Evolutionary conservation across 2,329 filamentous ascomycete genomes (phyloP).

Genomic region (Aphanocladium album): DNA sequence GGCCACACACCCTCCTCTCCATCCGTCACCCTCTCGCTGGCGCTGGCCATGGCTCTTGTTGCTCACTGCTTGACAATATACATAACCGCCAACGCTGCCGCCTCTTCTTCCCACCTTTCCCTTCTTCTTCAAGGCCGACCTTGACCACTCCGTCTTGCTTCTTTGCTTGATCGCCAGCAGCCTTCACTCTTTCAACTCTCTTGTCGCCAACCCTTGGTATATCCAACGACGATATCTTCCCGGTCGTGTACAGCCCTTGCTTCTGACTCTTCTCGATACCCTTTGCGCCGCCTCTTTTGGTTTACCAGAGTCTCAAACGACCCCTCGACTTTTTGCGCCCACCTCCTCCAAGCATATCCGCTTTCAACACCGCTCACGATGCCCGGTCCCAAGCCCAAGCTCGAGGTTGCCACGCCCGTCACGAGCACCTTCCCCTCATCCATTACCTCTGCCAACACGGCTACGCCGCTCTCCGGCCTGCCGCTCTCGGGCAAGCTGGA

Average conservation of each 20-base stretch:
- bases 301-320: neutral
- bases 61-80: conserved; percentile 5
- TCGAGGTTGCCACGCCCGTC: conserved; percentile 57
- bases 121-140: conserved; percentile 12
- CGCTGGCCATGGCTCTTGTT: neutral
- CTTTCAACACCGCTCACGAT: conserved; percentile 32
- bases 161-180: neutral
- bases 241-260: neutral
- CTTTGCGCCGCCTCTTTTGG: neutral
- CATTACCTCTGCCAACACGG: conserved; percentile 55
- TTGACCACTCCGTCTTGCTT: neutral
- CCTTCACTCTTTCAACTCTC: conserved; percentile 4
- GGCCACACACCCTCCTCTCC: neutral
- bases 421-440: conserved; percentile 59
- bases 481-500: conserved; percentile 36
- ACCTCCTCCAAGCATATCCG: neutral
- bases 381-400: conserved; percentile 53
- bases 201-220: neutral
- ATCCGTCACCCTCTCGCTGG: neutral
- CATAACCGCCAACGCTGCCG: conserved; percentile 43
- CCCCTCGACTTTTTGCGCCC: neutral
- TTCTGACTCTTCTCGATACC: neutral
- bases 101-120: conserved; percentile 10
- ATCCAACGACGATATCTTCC: neutral
- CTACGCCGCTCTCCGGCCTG: conserved; percentile 58